These are phyloP conservation scores for Nasturtium officinale DNA, from an alignment of 345 rosid species.

Conservation along the genomic window DNA sequence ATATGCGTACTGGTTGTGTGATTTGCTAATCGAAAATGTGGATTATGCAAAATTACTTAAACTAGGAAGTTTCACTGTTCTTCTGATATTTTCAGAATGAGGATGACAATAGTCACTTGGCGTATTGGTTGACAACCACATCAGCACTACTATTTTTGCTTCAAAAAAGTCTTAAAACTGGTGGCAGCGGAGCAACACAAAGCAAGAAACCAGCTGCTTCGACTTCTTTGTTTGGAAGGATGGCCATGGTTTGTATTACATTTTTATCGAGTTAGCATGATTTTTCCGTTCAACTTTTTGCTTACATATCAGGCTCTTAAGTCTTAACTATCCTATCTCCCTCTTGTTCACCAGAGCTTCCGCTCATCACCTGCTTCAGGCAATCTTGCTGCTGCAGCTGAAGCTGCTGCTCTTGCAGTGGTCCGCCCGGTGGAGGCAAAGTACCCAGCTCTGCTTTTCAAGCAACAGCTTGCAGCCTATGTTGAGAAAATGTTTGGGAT, in stretches of 20 bases:
- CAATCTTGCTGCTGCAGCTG: constrained; percentile 75
- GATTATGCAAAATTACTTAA: constrained; percentile 6
- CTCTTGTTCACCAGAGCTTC: constrained; percentile 67
- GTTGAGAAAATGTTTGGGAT: constrained; percentile 99
- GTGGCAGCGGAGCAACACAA: constrained; percentile 71
- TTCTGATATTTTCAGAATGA: constrained; percentile 64
- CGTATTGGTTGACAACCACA: constrained; percentile 95
- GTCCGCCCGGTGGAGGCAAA: constrained; percentile 95
- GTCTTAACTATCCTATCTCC: constrained; percentile 15
- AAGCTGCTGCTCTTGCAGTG: constrained; percentile 68
- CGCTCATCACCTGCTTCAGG: constrained; percentile 87
- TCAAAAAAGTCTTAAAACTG: constrained; percentile 80
- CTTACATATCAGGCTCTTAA: background rate
- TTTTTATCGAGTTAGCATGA: constrained; percentile 1
- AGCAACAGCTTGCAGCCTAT: constrained; percentile 98
- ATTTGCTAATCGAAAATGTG: background rate
- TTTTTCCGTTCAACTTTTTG: background rate
- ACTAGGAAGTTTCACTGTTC: constrained; percentile 1
- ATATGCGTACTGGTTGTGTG: background rate
- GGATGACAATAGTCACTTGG: constrained; percentile 89
- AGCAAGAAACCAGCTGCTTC: constrained; percentile 68
- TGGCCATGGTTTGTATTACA: constrained; percentile 69
- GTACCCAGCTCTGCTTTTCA: constrained; percentile 97
- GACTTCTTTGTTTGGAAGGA: constrained; percentile 91
- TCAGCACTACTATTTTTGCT: constrained; percentile 88